These are phyloP conservation scores for Beauveria medogensis DNA, from an alignment of 2,329 filamentous ascomycete genomes.

Conservation along the genomic window DNA sequence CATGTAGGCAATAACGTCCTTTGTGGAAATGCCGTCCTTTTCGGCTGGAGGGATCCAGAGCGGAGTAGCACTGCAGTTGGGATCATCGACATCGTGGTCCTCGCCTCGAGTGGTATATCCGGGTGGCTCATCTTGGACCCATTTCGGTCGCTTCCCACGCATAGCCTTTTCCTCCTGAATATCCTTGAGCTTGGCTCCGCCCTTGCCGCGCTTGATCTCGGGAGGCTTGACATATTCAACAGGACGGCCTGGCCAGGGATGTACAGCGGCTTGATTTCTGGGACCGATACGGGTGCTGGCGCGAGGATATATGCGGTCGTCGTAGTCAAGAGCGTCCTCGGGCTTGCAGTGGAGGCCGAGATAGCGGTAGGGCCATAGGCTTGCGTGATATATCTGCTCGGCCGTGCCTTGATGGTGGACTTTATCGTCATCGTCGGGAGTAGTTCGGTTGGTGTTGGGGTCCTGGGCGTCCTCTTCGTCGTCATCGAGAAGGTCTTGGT, in stretches of 20 bases:
- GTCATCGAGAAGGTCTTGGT: slow-evolving; percentile 56
- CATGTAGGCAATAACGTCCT: slow-evolving; percentile 71
- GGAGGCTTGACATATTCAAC: slow-evolving; percentile 85
- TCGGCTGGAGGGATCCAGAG: slow-evolving; percentile 69
- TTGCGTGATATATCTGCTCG: slow-evolving; percentile 86
- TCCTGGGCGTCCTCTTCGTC: slow-evolving; percentile 61
- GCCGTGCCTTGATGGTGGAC: slow-evolving; percentile 56
- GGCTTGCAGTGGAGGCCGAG: slow-evolving; percentile 91
- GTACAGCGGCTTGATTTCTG: slow-evolving; percentile 80
- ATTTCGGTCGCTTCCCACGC: slow-evolving; percentile 78
- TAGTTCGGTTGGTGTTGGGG: slow-evolving; percentile 52
- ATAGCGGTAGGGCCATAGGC: slow-evolving; percentile 94
- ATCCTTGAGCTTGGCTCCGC: slow-evolving; percentile 73
- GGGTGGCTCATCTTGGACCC: slow-evolving; percentile 83
- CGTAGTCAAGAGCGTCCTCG: slow-evolving; percentile 92
- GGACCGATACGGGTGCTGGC: slow-evolving; percentile 88
- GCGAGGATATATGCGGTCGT: slow-evolving; percentile 93
- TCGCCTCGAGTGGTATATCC: slow-evolving; percentile 82
- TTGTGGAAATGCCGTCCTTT: slow-evolving; percentile 39
- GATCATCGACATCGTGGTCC: slow-evolving; percentile 63
- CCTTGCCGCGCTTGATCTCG: slow-evolving; percentile 74
- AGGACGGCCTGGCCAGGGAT: slow-evolving; percentile 75
- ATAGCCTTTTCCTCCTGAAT: slow-evolving; percentile 74
- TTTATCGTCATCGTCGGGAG: slow-evolving; percentile 51
- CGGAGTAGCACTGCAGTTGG: slow-evolving; percentile 64